Percentiles rank a stretch among this genome's conserved stretches.
Conservation (phyloP, 148 eudicot species). For the Limonium bicolor region DNA sequence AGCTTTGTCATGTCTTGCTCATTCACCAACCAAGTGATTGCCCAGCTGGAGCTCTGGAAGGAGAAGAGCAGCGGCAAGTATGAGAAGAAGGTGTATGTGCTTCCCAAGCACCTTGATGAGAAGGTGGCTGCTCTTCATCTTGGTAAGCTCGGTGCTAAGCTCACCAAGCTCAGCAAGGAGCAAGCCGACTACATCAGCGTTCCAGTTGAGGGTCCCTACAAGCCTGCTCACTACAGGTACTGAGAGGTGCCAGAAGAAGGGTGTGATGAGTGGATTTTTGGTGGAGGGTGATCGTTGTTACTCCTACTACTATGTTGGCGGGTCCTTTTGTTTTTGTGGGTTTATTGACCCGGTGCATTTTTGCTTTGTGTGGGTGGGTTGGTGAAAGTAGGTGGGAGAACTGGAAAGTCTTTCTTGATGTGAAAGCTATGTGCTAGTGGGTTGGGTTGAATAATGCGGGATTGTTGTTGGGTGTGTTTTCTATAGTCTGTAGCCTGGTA, state of each 20-base stretch:
- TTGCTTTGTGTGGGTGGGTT: no score
- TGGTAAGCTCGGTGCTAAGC: slow-evolving; percentile 84
- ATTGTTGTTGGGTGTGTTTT: no score
- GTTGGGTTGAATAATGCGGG: no score
- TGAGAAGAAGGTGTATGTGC: slow-evolving; percentile 82
- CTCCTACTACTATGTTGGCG: no score
- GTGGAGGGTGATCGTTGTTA: no score
- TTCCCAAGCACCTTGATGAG: slow-evolving; percentile 99
- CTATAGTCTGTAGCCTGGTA: no score
- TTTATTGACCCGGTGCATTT: no score
- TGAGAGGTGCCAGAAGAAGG: slow-evolving; percentile 13
- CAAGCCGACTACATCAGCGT: slow-evolving; percentile 87
- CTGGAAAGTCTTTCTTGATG: no score
- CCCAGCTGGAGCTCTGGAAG: slow-evolving; percentile 96
- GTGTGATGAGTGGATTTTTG: no score
- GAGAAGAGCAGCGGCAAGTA: slow-evolving; percentile 70
- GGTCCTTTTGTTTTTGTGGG: no score
- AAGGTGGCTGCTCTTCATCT: slow-evolving; percentile 95
- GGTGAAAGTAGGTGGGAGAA: no score
- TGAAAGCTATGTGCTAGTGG: no score
- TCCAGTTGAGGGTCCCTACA: slow-evolving; percentile 85
- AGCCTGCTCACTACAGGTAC: slow-evolving; percentile 92
- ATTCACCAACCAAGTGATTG: slow-evolving; percentile 92
- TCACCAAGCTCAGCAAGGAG: slow-evolving; percentile 78
- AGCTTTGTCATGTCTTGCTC: slow-evolving; percentile 99